Percentiles rank a stretch among this genome's conserved stretches.
Conservation (phyloP, 768 basidiomycete genomes). For the Xerocomus brunneocitrinus region DNA sequence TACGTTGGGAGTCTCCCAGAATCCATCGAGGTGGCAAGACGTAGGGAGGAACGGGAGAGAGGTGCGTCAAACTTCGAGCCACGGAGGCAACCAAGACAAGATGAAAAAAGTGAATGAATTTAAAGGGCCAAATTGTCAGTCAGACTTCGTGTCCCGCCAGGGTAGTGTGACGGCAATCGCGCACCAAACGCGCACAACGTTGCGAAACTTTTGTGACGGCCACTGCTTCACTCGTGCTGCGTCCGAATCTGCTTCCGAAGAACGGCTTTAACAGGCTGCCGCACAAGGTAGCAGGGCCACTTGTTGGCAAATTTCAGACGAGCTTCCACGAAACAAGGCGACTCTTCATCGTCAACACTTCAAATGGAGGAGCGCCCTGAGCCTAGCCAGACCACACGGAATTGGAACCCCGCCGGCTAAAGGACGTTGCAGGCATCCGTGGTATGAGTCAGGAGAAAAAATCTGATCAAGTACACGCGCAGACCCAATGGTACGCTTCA, state of each 20-base stretch:
- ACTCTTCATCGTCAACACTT: background rate
- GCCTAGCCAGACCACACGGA: background rate
- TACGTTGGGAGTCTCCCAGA: background rate
- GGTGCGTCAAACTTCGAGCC: background rate
- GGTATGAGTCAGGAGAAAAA: background rate
- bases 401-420: too few species aligned
- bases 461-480: background rate
- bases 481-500: conserved; percentile 1
- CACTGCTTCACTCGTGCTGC: conserved; percentile 5
- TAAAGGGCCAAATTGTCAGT: conserved; percentile 6
- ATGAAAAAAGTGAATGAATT: background rate
- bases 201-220: conserved; percentile 13
- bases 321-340: conserved; percentile 6
- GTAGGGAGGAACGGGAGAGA: background rate
- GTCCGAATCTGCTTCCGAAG: conserved; percentile 1
- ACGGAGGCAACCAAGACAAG: background rate
- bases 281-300: background rate
- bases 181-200: conserved; percentile 20
- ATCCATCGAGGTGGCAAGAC: conserved; percentile 13
- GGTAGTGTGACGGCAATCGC: conserved; percentile 28
- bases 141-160: conserved; percentile 19
- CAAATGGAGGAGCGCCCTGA: background rate
- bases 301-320: background rate
- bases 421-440: background rate
- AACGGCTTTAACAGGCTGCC: background rate